Base-by-base conservation (phyloP, 768 basidiomycete genomes). In the Hortiboletus campestris region DNA sequence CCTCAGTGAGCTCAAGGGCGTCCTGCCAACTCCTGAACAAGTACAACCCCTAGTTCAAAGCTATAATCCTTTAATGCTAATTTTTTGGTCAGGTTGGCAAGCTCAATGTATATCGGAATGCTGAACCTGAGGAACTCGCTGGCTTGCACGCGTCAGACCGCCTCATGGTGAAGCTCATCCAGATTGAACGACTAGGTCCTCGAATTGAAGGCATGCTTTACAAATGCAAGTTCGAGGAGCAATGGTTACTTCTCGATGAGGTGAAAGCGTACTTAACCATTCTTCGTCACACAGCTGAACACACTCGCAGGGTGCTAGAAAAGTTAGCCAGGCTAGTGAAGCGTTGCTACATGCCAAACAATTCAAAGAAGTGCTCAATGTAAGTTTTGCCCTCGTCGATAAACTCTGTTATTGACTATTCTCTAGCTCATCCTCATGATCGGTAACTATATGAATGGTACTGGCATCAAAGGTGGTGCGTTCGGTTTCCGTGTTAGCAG, bases 361-460 rank as follows among this genome's bases (percentile, higher is more conserved):
- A 40, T 97, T 99, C 78, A 94, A 94, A 64, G 88, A 95, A 68
- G 75, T 98, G 31, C 81, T 98, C 49, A 94, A 84, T 60, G 93
- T 93, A 61, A 40, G 56, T 47, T 42, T 64, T 56, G 12, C 82
- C 66, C n/a, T 34, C 44, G 0, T 36, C 34, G 39, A 22, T 28
- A 29, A 35, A 44, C 51, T 20, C 29, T 42, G 32, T 36, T n/a
- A 12, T 35, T 64, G 39, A 62, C 46, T 25, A 42, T 40, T 5
- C 6, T 42, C 19, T 50, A 88, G 88, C 82, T 99, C 40, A 97
- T 98, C 60, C 85, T 99, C 14, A 80, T 95, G 63, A 84, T 99
- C 62, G 96, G 96, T 41, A 99, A 99, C 70, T 99, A 94, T 71
- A 94, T 98, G 88, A 99, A 99, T 68, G 93, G 94, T 7, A 89